These are phyloP conservation scores for Candida frijolesensis DNA, from an alignment of 1,139 yeast genomes.

Conservation along the genomic window DNA sequence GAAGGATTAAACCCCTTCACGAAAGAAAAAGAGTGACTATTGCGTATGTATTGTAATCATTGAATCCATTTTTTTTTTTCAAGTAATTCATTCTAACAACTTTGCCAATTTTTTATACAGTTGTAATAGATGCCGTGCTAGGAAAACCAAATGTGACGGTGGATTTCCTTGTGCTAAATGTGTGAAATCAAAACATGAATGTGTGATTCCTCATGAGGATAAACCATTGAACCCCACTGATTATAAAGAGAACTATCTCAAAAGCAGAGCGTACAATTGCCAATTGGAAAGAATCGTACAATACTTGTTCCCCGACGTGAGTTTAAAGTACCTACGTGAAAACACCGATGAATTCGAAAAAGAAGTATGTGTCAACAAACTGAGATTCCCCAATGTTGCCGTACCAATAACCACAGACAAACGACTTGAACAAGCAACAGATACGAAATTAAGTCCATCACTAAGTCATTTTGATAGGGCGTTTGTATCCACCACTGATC, in stretches of 20 bases:
- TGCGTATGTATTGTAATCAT: constrained; percentile 16
- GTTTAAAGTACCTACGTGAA: constrained; percentile 16
- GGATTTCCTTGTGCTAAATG: constrained; percentile 21
- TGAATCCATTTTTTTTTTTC: not conserved
- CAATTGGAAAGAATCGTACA: constrained; percentile 21
- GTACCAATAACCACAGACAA: constrained; percentile 9
- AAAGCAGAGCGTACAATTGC: constrained; percentile 14
- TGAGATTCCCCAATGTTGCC: constrained; percentile 9
- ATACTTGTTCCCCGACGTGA: constrained; percentile 15
- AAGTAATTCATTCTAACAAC: not conserved
- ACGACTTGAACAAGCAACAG: not conserved
- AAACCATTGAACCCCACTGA: constrained; percentile 13
- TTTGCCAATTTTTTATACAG: not conserved
- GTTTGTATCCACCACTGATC: constrained; percentile 21
- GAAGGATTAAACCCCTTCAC: constrained; percentile 16
- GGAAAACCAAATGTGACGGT: constrained; percentile 20
- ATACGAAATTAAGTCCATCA: constrained; percentile 5
- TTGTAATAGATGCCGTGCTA: constrained; percentile 19
- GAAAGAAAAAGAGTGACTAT: constrained; percentile 17
- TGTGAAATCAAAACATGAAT: constrained; percentile 10
- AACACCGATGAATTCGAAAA: constrained; percentile 19
- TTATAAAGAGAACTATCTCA: constrained; percentile 13
- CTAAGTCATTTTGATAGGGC: constrained; percentile 13
- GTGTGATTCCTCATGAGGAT: constrained; percentile 11
- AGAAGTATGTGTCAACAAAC: constrained; percentile 12